Base-by-base conservation (phyloP, 202 grass and related monocot species). In the Saccharum hybrid region DNA sequence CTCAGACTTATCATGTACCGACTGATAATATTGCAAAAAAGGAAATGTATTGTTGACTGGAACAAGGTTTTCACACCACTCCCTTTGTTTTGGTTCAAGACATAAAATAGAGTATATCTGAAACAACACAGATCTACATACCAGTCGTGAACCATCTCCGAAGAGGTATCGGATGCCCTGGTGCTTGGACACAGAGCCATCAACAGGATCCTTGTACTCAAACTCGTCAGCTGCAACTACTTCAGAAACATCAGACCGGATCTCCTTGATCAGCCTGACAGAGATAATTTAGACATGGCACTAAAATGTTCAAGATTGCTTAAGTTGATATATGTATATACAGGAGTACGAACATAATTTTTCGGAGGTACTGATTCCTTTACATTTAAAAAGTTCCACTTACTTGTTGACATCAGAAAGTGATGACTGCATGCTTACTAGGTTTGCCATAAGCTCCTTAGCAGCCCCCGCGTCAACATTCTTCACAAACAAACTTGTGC, bases 171-270 rank as follows among this genome's bases (percentile, higher is more conserved):
- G 84, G 79, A 99, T 92, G 60, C 96, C 93, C 90, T 99, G 96
- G 77, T 99, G 86, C 82, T 93, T 94, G 62, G 93, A 91, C 68
- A 99, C 74, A 83, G 96, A 99, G 37, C 91, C 93, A 84, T 99
- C 96, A 49, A 99, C 93, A 82, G 96, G 96, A 89, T 99, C 96
- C 86, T 94, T 96, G 63, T 99, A 99, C 82, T 96, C 96, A 28
- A 99, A 99, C 81, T 99, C 96, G 8, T 99, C 96, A 64, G 88
- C 91, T 10, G 86, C 80, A 15, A 89, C 88, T 69, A 99, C 87
- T 63, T 90, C 82, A 15, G 96, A 86, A 46, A 99, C 91, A 81
- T 90, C 79, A 28, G 93, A 81, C 18, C 70, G 87, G 21, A 94
- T 79, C 82, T 99, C 90, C 86, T 91, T 96, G 85, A 94, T 89